phyloP scores from a whole-genome alignment of 306 rosid species.

The Phaseolus lunatus region DNA sequence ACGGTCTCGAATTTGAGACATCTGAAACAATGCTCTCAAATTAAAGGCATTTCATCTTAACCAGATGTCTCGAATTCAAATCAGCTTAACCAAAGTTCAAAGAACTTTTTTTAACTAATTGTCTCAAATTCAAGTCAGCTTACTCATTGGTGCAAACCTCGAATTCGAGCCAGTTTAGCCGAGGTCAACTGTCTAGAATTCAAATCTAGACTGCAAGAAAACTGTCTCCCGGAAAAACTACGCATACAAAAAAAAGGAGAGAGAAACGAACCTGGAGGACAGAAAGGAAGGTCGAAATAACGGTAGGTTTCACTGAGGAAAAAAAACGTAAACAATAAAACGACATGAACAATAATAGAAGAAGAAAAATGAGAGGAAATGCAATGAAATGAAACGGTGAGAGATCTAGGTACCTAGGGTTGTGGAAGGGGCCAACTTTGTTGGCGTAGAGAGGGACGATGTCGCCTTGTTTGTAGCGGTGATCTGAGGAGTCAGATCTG shows the following conservation, averaged over 20 bases:
- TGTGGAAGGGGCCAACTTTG: constrained; percentile 68
- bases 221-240: too few species aligned
- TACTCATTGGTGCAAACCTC: too few species aligned
- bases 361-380: background rate
- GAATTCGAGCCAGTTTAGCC: too few species aligned
- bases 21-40: background rate
- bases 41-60: too few species aligned
- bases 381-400: background rate
- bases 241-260: background rate
- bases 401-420: constrained; percentile 54
- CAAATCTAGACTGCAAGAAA: too few species aligned
- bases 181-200: too few species aligned
- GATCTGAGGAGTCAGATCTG: constrained; percentile 63
- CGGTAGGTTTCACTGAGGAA: constrained; percentile 60
- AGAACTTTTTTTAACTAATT: too few species aligned
- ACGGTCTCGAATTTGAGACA: too few species aligned
- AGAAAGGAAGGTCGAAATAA: constrained; percentile 84
- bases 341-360: too few species aligned
- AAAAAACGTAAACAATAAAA: background rate
- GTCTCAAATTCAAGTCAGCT: background rate
- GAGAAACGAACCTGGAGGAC: constrained; percentile 60
- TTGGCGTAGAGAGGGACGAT: constrained; percentile 62
- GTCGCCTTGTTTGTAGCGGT: constrained; percentile 57
- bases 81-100: background rate
- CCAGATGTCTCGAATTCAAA: background rate